Evolutionary conservation across 768 basidiomycete species (phyloP), one percentile per base, ranked within the genome.

Genomic region (Albatrellus ellisii): DNA sequence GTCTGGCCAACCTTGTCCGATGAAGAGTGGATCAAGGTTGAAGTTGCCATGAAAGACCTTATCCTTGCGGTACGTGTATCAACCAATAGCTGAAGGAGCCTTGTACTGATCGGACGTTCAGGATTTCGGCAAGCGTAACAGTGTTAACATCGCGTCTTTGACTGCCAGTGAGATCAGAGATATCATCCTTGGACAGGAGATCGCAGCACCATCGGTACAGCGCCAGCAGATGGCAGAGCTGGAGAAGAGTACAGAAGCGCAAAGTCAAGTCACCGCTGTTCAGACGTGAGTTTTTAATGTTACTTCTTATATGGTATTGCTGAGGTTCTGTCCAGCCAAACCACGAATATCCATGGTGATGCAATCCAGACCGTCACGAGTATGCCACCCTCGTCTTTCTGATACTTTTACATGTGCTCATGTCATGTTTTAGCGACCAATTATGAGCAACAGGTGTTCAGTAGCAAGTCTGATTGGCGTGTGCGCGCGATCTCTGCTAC

Each of bases 171-270:
- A 99, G 65, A 87, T 98, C 45, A 77, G 95, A 43, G 95, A 99
- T 60, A 90, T 99, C 62, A 99, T 99, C 51, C 74, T 99, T 29
- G 95, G 95, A 54, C 95, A 98, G 68, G 95, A 98, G 62, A 99
- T 99, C 46, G 88, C 84, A 28, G 90, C 90, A 4, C 90, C 90
- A 0, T 92, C 88, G 3, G 82, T 85, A 2, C 95, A 99, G 59
- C 79, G 95, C 37, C 95, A 98, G 62, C 95, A 99, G 62, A 95
- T 97, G 91, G 95, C 94, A 14, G 95, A 98, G 59, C 67, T 99
- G 41, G 95, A 99, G 62, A 98, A 98, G 70, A 84, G 85, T 45
- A 75, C 85, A 5, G 94, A 95, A 57, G 91, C 95, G 0, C 88
- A 90, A 49, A 75, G 77, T 36, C 94, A 98, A 59, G 84, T 98